Percentiles rank a stretch among this genome's conserved stretches.
phyloP scores from a whole-genome alignment of 1,139 yeast species.

The Protomyces inouyei region DNA sequence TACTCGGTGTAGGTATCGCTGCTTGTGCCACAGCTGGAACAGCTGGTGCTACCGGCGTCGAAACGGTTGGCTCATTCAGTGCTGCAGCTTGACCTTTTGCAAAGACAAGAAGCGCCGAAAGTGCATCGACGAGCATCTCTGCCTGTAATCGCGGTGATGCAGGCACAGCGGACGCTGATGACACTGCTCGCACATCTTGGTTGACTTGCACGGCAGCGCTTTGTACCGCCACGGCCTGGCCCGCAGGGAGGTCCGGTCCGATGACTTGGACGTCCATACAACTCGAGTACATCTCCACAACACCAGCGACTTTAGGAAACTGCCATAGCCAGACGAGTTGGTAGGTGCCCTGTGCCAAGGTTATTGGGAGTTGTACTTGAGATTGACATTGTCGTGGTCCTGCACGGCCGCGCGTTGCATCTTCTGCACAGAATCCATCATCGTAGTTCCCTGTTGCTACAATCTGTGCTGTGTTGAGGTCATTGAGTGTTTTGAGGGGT shows the following conservation, averaged over 20 bases:
- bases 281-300: conserved; percentile 33
- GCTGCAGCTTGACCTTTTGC: background rate
- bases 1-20: background rate
- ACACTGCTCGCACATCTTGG: background rate
- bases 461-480: conserved; percentile 24
- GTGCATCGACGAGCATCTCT: background rate
- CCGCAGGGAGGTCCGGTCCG: background rate
- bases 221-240: background rate
- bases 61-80: background rate
- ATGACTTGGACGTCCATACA: conserved; percentile 31
- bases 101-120: background rate
- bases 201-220: background rate
- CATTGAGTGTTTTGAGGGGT: conserved; percentile 26
- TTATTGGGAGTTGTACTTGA: conserved; percentile 29
- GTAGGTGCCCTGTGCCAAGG: conserved; percentile 29
- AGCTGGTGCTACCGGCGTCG: background rate
- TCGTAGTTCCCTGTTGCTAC: conserved; percentile 33
- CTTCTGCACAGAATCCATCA: conserved; percentile 33
- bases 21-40: background rate
- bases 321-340: conserved; percentile 34
- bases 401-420: conserved; percentile 28
- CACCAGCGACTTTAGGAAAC: conserved; percentile 32
- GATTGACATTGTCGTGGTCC: conserved; percentile 31
- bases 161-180: background rate
- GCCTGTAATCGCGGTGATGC: background rate